A percentile compares a stretch with the other conserved stretches of the same genome.
These are phyloP conservation scores for Podospora australis DNA, from an alignment of 495 filamentous ascomycete genomes.

Conservation along the genomic window DNA sequence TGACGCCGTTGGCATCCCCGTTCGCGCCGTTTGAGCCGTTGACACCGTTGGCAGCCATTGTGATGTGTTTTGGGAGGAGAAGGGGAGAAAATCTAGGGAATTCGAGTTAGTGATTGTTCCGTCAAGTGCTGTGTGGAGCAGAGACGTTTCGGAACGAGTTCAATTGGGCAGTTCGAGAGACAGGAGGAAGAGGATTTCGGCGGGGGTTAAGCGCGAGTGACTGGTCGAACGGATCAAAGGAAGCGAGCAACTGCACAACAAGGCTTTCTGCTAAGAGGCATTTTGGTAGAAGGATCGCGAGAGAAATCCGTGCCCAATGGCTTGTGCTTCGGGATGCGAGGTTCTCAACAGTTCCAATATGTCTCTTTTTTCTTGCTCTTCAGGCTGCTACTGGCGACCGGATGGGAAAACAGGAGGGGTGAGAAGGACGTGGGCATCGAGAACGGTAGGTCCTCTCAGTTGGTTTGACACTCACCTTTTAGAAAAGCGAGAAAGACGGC, in stretches of 20 bases:
- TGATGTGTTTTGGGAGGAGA: conserved; percentile 24
- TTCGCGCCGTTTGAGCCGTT: conserved; percentile 34
- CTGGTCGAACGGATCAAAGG: not conserved
- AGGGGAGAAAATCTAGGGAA: conserved; percentile 1
- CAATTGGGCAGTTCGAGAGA: not conserved
- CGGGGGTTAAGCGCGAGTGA: too few relatives aligned
- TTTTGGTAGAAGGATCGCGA: not conserved
- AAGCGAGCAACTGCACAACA: too few relatives aligned
- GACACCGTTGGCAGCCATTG: conserved; percentile 55
- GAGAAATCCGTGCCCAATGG: not conserved
- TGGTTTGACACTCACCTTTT: conserved; percentile 11
- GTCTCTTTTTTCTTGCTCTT: not conserved
- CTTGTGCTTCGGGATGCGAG: too few relatives aligned
- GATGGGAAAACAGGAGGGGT: not conserved
- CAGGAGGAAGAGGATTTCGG: not conserved
- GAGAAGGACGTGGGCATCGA: not conserved
- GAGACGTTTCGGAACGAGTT: not conserved
- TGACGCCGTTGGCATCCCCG: conserved; percentile 28
- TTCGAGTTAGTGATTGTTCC: conserved; percentile 16
- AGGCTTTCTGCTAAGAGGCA: too few relatives aligned
- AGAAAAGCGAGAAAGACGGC: conserved; percentile 1
- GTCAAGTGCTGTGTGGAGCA: not conserved
- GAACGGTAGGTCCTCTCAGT: not conserved
- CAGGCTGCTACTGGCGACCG: not conserved
- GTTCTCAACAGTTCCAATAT: not conserved